Conservation (phyloP, 2,329 filamentous ascomycete species). For the Camillea tinctor region DNA sequence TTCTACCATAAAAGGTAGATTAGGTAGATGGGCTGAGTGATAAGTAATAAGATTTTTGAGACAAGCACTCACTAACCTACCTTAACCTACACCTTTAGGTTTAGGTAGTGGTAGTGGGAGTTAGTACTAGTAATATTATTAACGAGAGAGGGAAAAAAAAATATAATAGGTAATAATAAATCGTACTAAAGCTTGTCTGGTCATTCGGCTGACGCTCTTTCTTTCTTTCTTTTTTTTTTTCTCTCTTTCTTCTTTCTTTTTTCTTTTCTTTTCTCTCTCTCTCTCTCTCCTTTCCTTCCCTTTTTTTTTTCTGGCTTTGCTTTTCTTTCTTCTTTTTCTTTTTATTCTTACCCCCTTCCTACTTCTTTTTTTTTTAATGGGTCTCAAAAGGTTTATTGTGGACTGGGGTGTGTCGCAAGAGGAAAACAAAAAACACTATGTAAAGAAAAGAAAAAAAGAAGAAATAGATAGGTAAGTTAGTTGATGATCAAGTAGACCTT, state of each 20-base stretch:
- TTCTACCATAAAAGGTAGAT: constrained; percentile 20
- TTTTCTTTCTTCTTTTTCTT: not conserved
- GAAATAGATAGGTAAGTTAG: not conserved
- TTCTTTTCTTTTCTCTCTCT: not conserved
- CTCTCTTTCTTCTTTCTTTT: not conserved
- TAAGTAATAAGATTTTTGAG: too few relatives aligned
- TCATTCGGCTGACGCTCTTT: not conserved
- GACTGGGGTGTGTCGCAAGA: not conserved
- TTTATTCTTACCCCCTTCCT: not conserved
- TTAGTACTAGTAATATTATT: not conserved
- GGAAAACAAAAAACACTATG: not conserved
- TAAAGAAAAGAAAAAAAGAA: not conserved
- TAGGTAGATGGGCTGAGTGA: not conserved
- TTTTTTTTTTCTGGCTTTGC: not conserved
- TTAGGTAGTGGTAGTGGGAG: too few relatives aligned
- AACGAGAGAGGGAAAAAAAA: too few relatives aligned
- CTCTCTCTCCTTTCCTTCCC: not conserved
- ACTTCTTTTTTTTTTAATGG: not conserved
- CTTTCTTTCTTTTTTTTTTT: not conserved
- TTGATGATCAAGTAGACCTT: too few relatives aligned
- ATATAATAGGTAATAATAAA: not conserved
- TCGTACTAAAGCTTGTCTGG: not conserved
- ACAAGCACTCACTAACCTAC: not conserved
- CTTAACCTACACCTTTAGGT: too few relatives aligned
- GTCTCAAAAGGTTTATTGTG: not conserved